Base-by-base conservation (phyloP, 2,329 filamentous ascomycete genomes). In the Pestalotiopsis sp. region DNA sequence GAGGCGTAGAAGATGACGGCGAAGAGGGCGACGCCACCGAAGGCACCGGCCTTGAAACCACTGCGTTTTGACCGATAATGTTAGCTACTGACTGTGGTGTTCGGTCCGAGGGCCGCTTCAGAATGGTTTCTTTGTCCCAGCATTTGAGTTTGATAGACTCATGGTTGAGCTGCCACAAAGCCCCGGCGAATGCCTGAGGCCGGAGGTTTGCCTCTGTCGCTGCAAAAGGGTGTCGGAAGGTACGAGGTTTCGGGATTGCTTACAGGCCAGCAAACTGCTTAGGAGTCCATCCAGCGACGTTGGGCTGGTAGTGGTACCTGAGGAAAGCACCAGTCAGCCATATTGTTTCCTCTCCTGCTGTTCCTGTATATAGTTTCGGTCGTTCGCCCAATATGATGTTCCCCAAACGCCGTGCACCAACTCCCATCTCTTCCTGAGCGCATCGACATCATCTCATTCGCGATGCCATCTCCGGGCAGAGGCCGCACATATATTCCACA, bases 281-380 rank as follows among this genome's bases (percentile, higher is more conserved):
- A 52, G 81, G 38, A 52, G 87, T 88, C 77, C 83, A 82, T 72
- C 88, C 87, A 62, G 77, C 78, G 70, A 89, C 65, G 75, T 90
- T 84, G 64, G 85, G 81, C 78, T 89, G 85, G 79, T 82, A 83
- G 73, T 84, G 82, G 82, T 90, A 91, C 79, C 89, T 91, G 67
- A 63, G 63, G 64, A 66, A 68, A 66, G 55, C 58, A 22, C 68
- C 35, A 24, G 52, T 60, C 52, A 59, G 52, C 24, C 64, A 22
- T 7, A 13, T 26, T 20, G 35, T 44, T 64, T 64, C 59, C 30
- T 38, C 60, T 70, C 68, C 20, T 44, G 10, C 56, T 61, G 68
- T 71, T 66, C 72, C 70, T 60, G 20, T 52, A 52, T 52, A 52
- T 52, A 20, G 14, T n/a, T 9, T 52, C 17, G 44, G 14, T 52